Conservation (phyloP, 2,329 filamentous ascomycete genomes). For the Purpureocillium takamizusanense region DNA sequence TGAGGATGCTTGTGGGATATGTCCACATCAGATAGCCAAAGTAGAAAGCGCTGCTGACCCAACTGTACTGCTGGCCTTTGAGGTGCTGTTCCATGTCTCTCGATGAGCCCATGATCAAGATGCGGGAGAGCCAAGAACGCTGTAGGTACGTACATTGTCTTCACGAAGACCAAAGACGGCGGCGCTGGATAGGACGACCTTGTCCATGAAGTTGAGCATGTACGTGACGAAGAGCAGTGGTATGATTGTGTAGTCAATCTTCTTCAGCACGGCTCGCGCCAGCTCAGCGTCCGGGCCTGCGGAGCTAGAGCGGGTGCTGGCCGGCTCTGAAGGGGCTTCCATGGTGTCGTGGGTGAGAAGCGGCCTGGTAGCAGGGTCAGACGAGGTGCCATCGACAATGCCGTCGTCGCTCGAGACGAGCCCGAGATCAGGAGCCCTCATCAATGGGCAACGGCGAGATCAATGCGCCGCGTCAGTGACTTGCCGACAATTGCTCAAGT, state of each 20-base stretch:
- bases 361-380: too few relatives aligned
- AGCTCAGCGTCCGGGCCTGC: slow-evolving; percentile 9
- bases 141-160: slow-evolving; percentile 28
- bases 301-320: too few relatives aligned
- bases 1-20: slow-evolving; percentile 37
- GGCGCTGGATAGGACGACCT: slow-evolving; percentile 44
- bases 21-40: slow-evolving; percentile 38
- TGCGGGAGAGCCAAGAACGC: neutral
- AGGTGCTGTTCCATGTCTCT: slow-evolving; percentile 11
- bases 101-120: slow-evolving; percentile 8
- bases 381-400: too few relatives aligned
- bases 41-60: slow-evolving; percentile 42
- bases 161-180: slow-evolving; percentile 44
- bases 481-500: too few relatives aligned
- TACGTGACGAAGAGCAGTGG: slow-evolving; percentile 49
- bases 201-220: slow-evolving; percentile 53
- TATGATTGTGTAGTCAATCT: slow-evolving; percentile 46
- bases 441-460: too few relatives aligned
- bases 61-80: slow-evolving; percentile 47
- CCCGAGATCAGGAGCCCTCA: too few relatives aligned
- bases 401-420: too few relatives aligned
- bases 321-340: too few relatives aligned
- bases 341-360: neutral
- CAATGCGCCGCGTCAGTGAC: too few relatives aligned
- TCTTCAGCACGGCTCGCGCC: slow-evolving; percentile 34